phyloP scores from a whole-genome alignment of 2,329 filamentous ascomycete genomes.

The Talaromyces sp. region DNA sequence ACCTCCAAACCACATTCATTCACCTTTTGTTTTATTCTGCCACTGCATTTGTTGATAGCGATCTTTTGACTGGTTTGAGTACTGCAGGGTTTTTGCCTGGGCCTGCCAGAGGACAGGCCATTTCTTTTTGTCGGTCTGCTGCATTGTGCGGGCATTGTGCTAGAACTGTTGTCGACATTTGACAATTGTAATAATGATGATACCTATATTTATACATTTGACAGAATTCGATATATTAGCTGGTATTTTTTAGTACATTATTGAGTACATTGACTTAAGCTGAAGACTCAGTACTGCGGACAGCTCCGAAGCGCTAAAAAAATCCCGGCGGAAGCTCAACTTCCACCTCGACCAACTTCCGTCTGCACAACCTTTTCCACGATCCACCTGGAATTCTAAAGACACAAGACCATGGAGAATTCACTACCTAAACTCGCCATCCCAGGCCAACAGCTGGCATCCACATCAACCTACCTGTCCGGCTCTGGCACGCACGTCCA shows the following conservation, averaged over 20 bases:
- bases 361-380: neutral
- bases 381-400: no score
- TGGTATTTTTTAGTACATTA: neutral
- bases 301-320: neutral
- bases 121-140: neutral
- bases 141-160: conserved; percentile 6
- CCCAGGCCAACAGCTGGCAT: conserved; percentile 75
- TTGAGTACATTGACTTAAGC: neutral
- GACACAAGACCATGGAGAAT: conserved; percentile 19
- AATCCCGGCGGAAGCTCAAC: neutral
- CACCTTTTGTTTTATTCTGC: conserved; percentile 5
- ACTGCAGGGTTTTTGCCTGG: neutral
- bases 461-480: conserved; percentile 59
- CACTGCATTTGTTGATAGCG: conserved; percentile 10
- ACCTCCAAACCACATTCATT: neutral
- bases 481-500: conserved; percentile 82
- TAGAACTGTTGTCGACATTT: conserved; percentile 5
- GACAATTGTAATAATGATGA: conserved; percentile 11
- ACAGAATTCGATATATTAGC: neutral
- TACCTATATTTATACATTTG: conserved; percentile 19
- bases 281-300: neutral
- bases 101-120: neutral
- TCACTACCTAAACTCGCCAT: conserved; percentile 53
- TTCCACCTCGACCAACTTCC: neutral
- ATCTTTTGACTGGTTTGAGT: conserved; percentile 6